These are phyloP conservation scores for Byssoonygena ceratinophila DNA, from an alignment of 2,329 filamentous ascomycete species.

Conservation along the genomic window DNA sequence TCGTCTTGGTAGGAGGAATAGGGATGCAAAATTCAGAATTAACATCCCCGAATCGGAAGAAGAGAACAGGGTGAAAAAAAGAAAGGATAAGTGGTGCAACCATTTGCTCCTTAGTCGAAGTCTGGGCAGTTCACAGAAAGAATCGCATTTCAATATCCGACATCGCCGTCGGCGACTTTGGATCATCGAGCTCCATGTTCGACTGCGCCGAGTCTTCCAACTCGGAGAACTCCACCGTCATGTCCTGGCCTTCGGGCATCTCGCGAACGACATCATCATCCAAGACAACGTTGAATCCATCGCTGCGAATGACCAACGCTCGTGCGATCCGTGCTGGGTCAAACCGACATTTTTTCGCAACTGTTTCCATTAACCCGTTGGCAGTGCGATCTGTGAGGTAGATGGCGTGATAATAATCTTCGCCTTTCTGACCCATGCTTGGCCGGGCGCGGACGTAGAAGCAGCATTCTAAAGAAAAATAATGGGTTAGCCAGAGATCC, in stretches of 20 bases:
- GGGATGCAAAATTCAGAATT: no score
- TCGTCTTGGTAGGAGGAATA: no score
- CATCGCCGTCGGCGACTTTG: slow-evolving; percentile 7
- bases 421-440: slow-evolving; percentile 37
- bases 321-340: slow-evolving; percentile 61
- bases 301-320: slow-evolving; percentile 57
- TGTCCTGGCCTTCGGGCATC: slow-evolving; percentile 81
- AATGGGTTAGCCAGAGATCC: slow-evolving; percentile 21
- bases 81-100: slow-evolving; percentile 15
- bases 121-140: slow-evolving; percentile 14
- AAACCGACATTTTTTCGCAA: slow-evolving; percentile 70
- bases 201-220: slow-evolving; percentile 32
- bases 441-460: slow-evolving; percentile 63
- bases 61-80: slow-evolving; percentile 1
- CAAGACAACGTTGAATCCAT: slow-evolving; percentile 70
- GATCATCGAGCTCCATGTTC: slow-evolving; percentile 13
- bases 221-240: slow-evolving; percentile 62
- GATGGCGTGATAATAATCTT: slow-evolving; percentile 68
- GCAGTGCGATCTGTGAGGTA: slow-evolving; percentile 72
- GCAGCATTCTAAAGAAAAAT: slow-evolving; percentile 53
- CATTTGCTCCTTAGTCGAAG: background rate
- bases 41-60: no score
- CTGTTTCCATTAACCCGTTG: slow-evolving; percentile 59
- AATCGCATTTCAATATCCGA: slow-evolving; percentile 15
- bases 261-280: slow-evolving; percentile 83